Evolutionary conservation across 2,329 filamentous ascomycete genomes (phyloP), one percentile per base, ranked within the genome.

Genomic region (Mycosphaerella sp.): DNA sequence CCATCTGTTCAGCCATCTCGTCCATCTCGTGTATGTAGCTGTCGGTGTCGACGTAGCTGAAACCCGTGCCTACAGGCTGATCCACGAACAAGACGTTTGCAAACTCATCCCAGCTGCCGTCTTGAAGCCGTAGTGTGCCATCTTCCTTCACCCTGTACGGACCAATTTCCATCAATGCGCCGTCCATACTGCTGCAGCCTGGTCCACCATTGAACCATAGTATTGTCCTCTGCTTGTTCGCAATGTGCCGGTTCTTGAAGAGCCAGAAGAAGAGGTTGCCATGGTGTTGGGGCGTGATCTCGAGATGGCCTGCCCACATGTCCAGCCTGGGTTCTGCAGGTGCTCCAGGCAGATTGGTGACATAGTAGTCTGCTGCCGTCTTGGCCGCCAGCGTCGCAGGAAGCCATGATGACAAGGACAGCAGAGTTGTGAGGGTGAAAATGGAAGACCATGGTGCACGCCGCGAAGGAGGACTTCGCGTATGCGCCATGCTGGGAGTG

Each of bases 201-300:
- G 93, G 93, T 0, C 93, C 95, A 51, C 93, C 95, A 69, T 98
- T 98, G 54, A 98, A 75, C 93, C 95, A 98, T 66, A 98, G 84
- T 9, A 98, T 87, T 2, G 91, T 95, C 54, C 93, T 83, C 70
- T 93, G 88, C 64, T 81, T 83, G 69, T 97, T 88, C 54, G 90
- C 92, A 62, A 98, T 95, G 71, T 98, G 93, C 63, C 88, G 82
- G 69, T 97, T 97, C 69, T 95, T 84, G 69, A 88, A 96, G 67
- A 96, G 89, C 93, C 93, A 98, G 78, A 98, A 98, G 78, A 97
- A 98, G 14, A 98, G 75, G 72, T 97, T 95, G 63, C 89, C 92
- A 69, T 97, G 89, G 70, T 86, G 81, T 62, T 89, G 84, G 17
- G 86, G 81, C 34, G 84, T 87, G 66, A 98, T 80, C 73, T 97